Evolutionary conservation across 2,329 filamentous ascomycete genomes (phyloP), one percentile per base, ranked within the genome.

Genomic region (Didymellaceae sp.): DNA sequence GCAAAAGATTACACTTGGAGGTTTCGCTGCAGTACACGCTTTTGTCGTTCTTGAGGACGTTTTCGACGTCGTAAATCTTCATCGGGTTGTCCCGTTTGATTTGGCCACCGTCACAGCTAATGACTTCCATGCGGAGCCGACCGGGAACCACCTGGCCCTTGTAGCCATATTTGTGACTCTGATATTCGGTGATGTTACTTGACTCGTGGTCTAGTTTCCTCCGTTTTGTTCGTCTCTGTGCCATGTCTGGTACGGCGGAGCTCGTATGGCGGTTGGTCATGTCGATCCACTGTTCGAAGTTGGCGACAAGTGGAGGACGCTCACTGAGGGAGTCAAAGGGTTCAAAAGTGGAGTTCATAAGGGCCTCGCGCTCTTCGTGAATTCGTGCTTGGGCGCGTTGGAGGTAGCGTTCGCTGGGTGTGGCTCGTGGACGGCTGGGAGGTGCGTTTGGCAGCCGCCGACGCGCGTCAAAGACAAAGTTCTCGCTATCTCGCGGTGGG

Each of bases 11-110:
- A 76, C 91, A 97, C 50, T 86, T 84, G 54, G 88, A 88, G n/a
- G 85, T 86, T 70, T 93, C 90, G 28, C 91, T 96, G 74, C 91
- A 95, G 69, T 97, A 97, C 2, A 96, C 90, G 9, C 88, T 89
- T 50, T 81, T 80, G 72, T 97, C 90, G 69, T 92, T 86, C 60
- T 84, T 86, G 55, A 97, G 79, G 21, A 97, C 86, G 69, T 96
- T 96, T 61, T 92, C 89, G 10, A 72, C 63, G 14, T 60, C 58
- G 57, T 74, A 71, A 22, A 74, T 74, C 26, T 76, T 76, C 9
- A 79, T 75, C 45, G 78, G 68, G 14, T 72, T 75, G 61, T 86
- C 83, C 55, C 87, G 86, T 41, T 82, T 79, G 62, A 82, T 83
- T 52, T 80, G 78, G 33, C 92, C 91, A 31, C 91, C 91, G 71